Conservation (phyloP, 106 monocot species). For the Platanthera guangdongensis region DNA sequence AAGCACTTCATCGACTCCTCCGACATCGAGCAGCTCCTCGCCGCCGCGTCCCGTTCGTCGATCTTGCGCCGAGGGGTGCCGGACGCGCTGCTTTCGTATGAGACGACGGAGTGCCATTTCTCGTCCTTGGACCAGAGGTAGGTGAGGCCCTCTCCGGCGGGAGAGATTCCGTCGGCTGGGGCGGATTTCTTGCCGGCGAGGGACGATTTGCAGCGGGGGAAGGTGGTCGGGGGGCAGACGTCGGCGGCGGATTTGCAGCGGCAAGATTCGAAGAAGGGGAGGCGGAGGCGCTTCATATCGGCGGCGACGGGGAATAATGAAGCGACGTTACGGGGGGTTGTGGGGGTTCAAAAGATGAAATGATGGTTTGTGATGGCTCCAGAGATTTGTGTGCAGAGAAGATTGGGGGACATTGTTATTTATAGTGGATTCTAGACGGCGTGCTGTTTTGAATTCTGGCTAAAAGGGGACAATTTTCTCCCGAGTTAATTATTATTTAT, state of each 20-base stretch:
- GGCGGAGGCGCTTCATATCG: not conserved
- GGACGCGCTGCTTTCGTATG: not conserved
- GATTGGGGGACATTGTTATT: too few species aligned
- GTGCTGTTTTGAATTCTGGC: too few species aligned
- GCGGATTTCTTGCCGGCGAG: not conserved
- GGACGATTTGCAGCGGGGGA: too few species aligned
- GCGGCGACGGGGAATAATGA: too few species aligned
- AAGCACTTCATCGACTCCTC: conserved; percentile 32
- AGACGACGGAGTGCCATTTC: conserved; percentile 41
- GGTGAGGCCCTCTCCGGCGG: conserved; percentile 17
- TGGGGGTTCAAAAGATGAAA: too few species aligned
- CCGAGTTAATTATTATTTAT: too few species aligned
- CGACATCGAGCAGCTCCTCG: conserved; percentile 7
- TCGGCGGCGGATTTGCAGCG: not conserved
- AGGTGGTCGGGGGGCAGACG: not conserved
- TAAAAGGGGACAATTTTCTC: too few species aligned
- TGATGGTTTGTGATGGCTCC: too few species aligned
- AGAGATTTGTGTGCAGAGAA: too few species aligned
- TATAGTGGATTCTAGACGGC: too few species aligned
- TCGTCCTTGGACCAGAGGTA: conserved; percentile 61
- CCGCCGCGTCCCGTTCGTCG: conserved; percentile 12
- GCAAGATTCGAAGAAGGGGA: not conserved
- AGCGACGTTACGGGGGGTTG: too few species aligned
- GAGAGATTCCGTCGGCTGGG: conserved; percentile 14
- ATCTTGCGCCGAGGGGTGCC: conserved; percentile 1